Evolutionary conservation across 768 basidiomycete species (phyloP), one percentile per base, ranked within the genome.

Genomic region (Termitomyces sp.): DNA sequence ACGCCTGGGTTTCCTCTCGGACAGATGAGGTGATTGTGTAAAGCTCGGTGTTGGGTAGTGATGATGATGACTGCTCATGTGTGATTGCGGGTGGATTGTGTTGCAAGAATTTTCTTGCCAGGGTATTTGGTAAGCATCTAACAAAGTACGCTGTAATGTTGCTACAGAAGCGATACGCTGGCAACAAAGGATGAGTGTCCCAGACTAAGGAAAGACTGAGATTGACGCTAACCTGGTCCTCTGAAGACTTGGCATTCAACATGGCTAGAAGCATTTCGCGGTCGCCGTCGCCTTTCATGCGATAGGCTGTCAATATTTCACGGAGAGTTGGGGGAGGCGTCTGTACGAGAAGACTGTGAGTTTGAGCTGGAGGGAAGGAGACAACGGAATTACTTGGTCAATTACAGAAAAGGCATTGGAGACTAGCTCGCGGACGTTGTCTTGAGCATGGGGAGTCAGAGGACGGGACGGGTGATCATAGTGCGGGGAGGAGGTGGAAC

Each of bases 231-330:
- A 92, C 92, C 82, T 96, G 90, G 68, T 97, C 94, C 70, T 97
- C 94, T 13, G 94, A 88, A 47, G 86, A 82, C 77, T 97, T 97
- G 67, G 94, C 93, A 59, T 89, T 92, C 51, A 97, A 78, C 81
- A 97, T 90, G 63, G 92, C 84, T 36, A 96, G 79, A 22, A 97
- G 78, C 84, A 95, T 88, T 53, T 95, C 92, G 24, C 94, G 81
- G 77, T 97, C 94, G 44, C 92, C 94, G 60, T 94, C 91, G 59
- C 94, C 94, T 66, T 87, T 90, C 40, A 84, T 73, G 57, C 82
- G 80, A 76, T 95, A 97, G 8, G 94, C 93, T 40, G 82, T 80
- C 26, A 97, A 84, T 44, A 97, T 94, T 64, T 94, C 92, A 49
- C 89, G 82, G 45, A 97, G 78, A 60, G 76, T 85, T 0, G 94